Base-by-base conservation (phyloP, 306 rosid genomes). In the Ormosia emarginata region DNA sequence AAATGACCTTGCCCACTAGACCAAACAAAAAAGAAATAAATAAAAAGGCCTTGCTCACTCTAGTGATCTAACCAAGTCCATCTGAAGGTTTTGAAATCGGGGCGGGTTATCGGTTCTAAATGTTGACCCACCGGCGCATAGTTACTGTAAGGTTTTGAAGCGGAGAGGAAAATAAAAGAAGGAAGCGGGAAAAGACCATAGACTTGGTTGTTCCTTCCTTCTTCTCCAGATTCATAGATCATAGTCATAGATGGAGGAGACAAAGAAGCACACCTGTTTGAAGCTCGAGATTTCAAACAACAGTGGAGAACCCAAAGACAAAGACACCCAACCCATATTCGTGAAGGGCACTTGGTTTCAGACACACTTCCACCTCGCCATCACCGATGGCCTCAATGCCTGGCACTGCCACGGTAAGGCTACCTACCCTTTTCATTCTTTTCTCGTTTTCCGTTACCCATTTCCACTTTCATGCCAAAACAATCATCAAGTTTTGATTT, bases 291-390 rank as follows among this genome's bases (percentile, higher is more conserved):
- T 88, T 10, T 70, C 83, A 15, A 61, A 53, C 63, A 53, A 10
- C 37, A 32, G 15, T 5, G 59, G 17, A 53, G 74, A 73, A 5
- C 69, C 81, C 18, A 46, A 40, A 58, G 80, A 55, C 61, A 55
- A 55, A 17, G 61, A 64, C 2, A 43, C 72, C 59, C 83, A 86
- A 40, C 69, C 91, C 66, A 84, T 95, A 77, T 93, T 87, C 87
- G 88, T 91, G 41, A 93, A 93, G 82, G 95, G 90, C 8, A 88
- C 88, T 8, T 93, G 97, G 97, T 87, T 83, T 50, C 68, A 52
- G 13, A 69, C 87, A 40, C 92, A 72, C 74, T 95, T 95, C 73
- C 79, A 89, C 67, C 95, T 95, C 79, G 80, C 90, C 79, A 80
- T 95, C 76, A 88, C 97, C 74, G 94, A 93, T 24, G 95, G 91